These are phyloP conservation scores for Mycocentrospora acerina DNA, from an alignment of 2,329 filamentous ascomycete species.

Conservation along the genomic window DNA sequence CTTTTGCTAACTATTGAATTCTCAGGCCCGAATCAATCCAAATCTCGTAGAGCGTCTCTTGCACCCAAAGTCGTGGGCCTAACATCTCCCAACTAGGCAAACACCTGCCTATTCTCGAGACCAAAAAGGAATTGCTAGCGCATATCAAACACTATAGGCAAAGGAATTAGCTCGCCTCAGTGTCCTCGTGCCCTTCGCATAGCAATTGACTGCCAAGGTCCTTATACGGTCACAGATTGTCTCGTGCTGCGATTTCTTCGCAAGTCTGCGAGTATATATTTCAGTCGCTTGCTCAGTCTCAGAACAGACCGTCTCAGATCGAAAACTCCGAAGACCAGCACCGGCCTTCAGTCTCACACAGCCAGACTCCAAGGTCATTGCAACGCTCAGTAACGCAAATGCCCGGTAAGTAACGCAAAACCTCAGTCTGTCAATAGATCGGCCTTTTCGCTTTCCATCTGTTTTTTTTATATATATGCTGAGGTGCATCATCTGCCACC, in stretches of 20 bases:
- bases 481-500: constrained; percentile 2
- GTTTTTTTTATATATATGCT: constrained; percentile 6
- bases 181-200: constrained; percentile 34
- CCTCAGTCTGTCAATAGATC: constrained; percentile 37
- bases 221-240: constrained; percentile 42
- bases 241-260: constrained; percentile 42
- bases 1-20: constrained; percentile 32
- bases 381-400: constrained; percentile 44
- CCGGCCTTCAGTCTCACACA: constrained; percentile 35
- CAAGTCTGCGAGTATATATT: constrained; percentile 35
- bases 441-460: constrained; percentile 12
- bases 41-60: too few species aligned
- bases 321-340: constrained; percentile 35
- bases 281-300: constrained; percentile 37
- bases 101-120: constrained; percentile 27
- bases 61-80: constrained; percentile 24
- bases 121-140: constrained; percentile 33
- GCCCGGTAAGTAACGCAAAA: constrained; percentile 41
- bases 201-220: constrained; percentile 35
- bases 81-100: constrained; percentile 35
- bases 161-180: constrained; percentile 35
- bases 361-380: constrained; percentile 40
- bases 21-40: constrained; percentile 18
- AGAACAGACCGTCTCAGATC: constrained; percentile 43
- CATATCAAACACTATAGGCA: constrained; percentile 29